Evolutionary conservation across 2,329 filamentous ascomycete species (phyloP).

Genomic region (Botrytis byssoidea): DNA sequence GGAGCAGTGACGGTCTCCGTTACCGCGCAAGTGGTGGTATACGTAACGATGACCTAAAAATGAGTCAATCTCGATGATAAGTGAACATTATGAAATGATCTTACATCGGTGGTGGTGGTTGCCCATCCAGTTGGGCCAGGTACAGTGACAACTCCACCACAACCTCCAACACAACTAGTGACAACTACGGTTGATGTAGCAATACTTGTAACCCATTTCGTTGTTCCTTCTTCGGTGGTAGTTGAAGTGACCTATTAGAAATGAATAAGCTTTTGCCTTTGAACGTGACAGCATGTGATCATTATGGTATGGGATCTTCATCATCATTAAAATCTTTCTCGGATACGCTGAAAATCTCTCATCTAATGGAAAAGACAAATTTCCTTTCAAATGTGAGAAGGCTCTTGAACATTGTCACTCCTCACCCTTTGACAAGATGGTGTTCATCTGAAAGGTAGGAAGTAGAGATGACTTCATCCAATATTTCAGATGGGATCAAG

Average conservation of each 20-base stretch:
- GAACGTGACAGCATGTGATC: background rate
- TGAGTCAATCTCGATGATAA: background rate
- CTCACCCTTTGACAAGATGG: background rate
- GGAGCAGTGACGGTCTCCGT: conserved; percentile 4
- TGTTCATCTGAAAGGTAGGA: background rate
- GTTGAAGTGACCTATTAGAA: conserved; percentile 14
- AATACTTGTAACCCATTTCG: conserved; percentile 3
- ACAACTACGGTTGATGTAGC: conserved; percentile 11
- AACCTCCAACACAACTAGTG: conserved; percentile 19
- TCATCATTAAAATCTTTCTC: background rate
- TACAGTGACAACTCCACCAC: conserved; percentile 17
- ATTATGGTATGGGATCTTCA: background rate
- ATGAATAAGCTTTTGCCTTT: background rate
- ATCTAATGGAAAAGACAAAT: background rate
- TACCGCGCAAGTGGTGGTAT: conserved; percentile 18
- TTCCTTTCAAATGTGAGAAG: background rate
- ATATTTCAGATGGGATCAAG: background rate
- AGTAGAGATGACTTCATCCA: background rate
- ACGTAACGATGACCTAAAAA: conserved; percentile 18
- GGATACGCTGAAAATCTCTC: background rate
- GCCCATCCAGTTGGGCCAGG: conserved; percentile 18
- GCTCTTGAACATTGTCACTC: background rate
- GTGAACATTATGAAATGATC: background rate
- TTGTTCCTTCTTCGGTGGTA: conserved; percentile 8
- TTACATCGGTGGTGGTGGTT: conserved; percentile 21